phyloP scores from a whole-genome alignment of 441 rosid genomes.

The Corymbia citriodora region DNA sequence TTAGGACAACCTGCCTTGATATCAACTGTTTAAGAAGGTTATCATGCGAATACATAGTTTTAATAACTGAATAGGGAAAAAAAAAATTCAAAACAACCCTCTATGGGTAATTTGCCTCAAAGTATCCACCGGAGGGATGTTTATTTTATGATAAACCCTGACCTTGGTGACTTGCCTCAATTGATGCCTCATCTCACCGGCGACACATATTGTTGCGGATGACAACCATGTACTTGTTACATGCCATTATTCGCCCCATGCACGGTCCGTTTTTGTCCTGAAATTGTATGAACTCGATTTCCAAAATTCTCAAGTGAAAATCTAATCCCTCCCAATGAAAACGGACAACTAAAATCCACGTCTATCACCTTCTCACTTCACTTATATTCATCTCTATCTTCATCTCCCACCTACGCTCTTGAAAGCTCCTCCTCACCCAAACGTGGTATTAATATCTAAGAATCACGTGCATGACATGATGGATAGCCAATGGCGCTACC shows the following conservation, averaged over 20 bases:
- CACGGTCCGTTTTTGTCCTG: neutral
- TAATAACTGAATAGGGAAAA: neutral
- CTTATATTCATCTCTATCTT: neutral
- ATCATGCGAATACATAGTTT: too few species aligned
- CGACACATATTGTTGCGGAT: neutral
- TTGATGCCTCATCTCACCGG: neutral
- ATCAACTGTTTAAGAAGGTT: neutral
- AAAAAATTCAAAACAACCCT: neutral
- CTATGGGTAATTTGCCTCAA: neutral
- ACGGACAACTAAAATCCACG: neutral
- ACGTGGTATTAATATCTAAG: neutral
- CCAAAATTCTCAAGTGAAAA: neutral
- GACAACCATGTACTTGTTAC: neutral
- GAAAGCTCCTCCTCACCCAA: neutral
- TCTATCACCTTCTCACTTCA: neutral
- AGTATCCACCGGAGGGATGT: neutral
- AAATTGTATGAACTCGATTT: neutral
- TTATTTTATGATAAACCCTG: neutral
- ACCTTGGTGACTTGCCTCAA: neutral
- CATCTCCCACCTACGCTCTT: neutral
- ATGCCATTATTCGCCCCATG: neutral
- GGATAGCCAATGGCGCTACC: neutral
- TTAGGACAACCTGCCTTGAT: too few species aligned
- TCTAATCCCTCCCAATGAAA: neutral
- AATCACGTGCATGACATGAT: neutral